These are phyloP conservation scores for Boletus reticulatus DNA, from an alignment of 768 basidiomycete species.

Conservation along the genomic window DNA sequence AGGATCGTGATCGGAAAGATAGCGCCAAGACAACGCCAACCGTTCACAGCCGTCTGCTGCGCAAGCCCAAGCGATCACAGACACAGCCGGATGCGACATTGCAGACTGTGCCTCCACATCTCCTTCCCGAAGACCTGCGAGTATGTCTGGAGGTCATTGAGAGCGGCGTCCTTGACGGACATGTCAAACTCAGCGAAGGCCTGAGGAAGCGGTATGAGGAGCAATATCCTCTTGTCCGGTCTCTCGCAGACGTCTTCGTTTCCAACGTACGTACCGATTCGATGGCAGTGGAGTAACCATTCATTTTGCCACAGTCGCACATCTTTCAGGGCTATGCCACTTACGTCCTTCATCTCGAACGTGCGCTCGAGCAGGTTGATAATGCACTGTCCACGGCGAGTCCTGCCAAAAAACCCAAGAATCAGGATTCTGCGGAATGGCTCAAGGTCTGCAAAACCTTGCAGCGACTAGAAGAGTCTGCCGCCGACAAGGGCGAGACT, in stretches of 20 bases:
- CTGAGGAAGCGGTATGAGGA: constrained; percentile 91
- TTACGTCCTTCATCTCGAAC: constrained; percentile 92
- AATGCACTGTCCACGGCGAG: constrained; percentile 62
- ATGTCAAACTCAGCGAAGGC: constrained; percentile 80
- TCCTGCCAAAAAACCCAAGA: constrained; percentile 73
- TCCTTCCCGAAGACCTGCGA: constrained; percentile 84
- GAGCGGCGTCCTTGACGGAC: constrained; percentile 84
- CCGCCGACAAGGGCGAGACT: constrained; percentile 87
- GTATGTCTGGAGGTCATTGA: constrained; percentile 86
- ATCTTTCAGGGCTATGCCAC: constrained; percentile 93
- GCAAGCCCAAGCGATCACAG: constrained; percentile 68
- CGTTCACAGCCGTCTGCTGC: constrained; percentile 48
- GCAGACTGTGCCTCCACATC: constrained; percentile 63
- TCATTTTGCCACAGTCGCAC: constrained; percentile 60
- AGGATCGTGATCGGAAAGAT: constrained; percentile 51
- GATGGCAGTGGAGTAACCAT: constrained; percentile 7
- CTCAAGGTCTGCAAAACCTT: constrained; percentile 71
- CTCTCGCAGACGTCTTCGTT: constrained; percentile 94
- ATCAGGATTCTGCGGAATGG: constrained; percentile 79
- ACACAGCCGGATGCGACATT: constrained; percentile 47
- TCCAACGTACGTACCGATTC: constrained; percentile 66
- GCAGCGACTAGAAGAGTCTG: constrained; percentile 74
- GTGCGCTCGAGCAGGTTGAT: constrained; percentile 86
- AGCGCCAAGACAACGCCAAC: constrained; percentile 34
- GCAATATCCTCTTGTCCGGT: constrained; percentile 91